Evolutionary conservation across 768 basidiomycete genomes (phyloP).

Genomic region (Suillus discolor): DNA sequence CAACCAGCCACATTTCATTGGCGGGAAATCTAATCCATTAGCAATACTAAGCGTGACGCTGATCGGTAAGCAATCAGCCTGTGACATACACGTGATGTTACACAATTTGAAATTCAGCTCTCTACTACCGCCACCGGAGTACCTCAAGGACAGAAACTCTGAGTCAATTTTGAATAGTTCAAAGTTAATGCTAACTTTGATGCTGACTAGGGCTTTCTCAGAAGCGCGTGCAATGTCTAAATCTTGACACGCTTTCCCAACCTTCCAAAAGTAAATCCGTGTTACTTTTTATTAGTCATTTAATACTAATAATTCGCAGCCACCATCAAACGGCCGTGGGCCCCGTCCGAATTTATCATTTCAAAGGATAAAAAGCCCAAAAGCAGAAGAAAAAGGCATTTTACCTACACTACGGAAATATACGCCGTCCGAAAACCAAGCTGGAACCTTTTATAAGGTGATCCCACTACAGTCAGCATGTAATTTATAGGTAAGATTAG

Average conservation of each 20-base stretch:
- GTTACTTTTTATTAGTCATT: slow-evolving; percentile 4
- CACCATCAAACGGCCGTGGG: background rate
- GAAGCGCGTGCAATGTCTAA: background rate
- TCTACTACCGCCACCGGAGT: background rate
- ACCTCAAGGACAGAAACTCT: background rate
- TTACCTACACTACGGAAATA: background rate
- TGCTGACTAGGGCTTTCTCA: background rate
- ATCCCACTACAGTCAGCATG: background rate
- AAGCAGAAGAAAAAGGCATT: background rate
- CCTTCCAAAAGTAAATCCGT: background rate
- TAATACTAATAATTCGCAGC: background rate
- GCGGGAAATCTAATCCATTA: slow-evolving; percentile 18
- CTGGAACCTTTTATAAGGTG: slow-evolving; percentile 3
- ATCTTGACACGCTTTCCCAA: background rate
- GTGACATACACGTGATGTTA: slow-evolving; percentile 15
- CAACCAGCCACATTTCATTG: slow-evolving; percentile 9
- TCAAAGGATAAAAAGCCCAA: background rate
- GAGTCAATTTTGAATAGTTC: background rate
- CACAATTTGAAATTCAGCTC: slow-evolving; percentile 22
- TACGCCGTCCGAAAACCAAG: background rate
- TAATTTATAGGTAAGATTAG: background rate
- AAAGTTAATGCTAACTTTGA: background rate
- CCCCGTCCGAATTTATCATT: background rate
- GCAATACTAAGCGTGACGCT: slow-evolving; percentile 20
- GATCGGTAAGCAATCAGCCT: slow-evolving; percentile 34